These are phyloP conservation scores for Metschnikowia sp. DNA, from an alignment of 805 yeast genomes.

Conservation along the genomic window DNA sequence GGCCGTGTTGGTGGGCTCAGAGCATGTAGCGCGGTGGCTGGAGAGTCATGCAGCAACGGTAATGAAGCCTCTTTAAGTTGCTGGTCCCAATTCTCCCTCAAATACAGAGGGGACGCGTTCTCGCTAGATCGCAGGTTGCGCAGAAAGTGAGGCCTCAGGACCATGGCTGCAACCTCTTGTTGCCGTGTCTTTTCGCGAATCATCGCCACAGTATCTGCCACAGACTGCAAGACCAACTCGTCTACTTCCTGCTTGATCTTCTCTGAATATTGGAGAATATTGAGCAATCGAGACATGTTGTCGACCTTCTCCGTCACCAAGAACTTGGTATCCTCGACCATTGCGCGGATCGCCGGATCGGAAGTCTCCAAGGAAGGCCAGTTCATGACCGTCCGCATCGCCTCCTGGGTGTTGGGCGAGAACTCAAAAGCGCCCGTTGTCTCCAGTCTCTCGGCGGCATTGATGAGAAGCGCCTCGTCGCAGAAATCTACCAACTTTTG, in stretches of 20 bases:
- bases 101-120: neutral
- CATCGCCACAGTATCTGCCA: conserved; percentile 58
- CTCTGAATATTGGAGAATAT: conserved; percentile 70
- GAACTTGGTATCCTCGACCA: conserved; percentile 65
- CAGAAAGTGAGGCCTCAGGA: neutral
- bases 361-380: conserved; percentile 49
- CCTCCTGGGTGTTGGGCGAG: conserved; percentile 61
- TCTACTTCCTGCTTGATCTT: conserved; percentile 79
- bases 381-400: conserved; percentile 46
- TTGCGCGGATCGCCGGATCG: conserved; percentile 59
- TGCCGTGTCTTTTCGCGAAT: conserved; percentile 40
- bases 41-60: no score
- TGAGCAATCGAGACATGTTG: conserved; percentile 64
- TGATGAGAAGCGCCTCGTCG: conserved; percentile 70
- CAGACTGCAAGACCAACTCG: conserved; percentile 56
- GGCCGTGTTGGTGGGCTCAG: conserved; percentile 1
- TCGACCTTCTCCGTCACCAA: conserved; percentile 65
- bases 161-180: conserved; percentile 8
- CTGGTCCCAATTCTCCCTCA: no score
- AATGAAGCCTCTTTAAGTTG: no score
- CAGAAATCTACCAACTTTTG: conserved; percentile 60
- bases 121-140: conserved; percentile 2
- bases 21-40: neutral
- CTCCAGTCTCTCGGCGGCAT: conserved; percentile 58
- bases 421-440: conserved; percentile 31